Base-by-base conservation (phyloP, 768 basidiomycete genomes). In the Lactarius sp. region DNA sequence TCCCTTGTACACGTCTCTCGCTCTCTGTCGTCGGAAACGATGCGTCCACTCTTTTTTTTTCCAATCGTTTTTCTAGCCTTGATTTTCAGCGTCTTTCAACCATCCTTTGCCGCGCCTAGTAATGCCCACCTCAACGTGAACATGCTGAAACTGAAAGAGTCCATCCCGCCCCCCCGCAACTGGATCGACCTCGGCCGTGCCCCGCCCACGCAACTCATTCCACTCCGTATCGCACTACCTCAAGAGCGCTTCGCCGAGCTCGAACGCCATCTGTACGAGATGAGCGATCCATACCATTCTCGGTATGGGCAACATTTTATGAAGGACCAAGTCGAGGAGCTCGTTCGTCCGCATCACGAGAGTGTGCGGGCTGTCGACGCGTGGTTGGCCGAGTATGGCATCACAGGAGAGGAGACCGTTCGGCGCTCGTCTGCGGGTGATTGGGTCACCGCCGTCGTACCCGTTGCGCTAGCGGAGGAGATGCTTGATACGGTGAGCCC, bases 401-500 rank as follows among this genome's bases (percentile, higher is more conserved):
- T 90, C 33, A 64, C 69, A 16, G 80, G 81, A 31, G 59, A 16
- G 4, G 53, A 56, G 53, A 67, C 84, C 22, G 65, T 54, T 34
- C 46, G 73, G 47, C 81, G 83, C 9, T 87, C 88, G 12, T 79
- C 85, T 3, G 86, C 87, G 0, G 79, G 81, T 53, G 88, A 90
- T 65, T 91, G 87, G 88, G 75, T 89, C 13, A 83, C 77, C 6
- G 71, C 88, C 46, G 81, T 73, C 13, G 74, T 88, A 7, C 81
- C 87, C 0, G 78, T 91, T 51, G 68, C 74, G 39, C 65, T 84
- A 31, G 88, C 84, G 0, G 88, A 91, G 72, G 74, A 81, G 67
- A 85, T 91, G 82, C 78, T 91, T n/a, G 75, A 83, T 69, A 86
- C 89, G 52, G 87, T 87, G 68, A 69, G 81, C 47, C 37, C 27